Conservation (phyloP, 2,329 filamentous ascomycete species). For the Aspergillus sp. region DNA sequence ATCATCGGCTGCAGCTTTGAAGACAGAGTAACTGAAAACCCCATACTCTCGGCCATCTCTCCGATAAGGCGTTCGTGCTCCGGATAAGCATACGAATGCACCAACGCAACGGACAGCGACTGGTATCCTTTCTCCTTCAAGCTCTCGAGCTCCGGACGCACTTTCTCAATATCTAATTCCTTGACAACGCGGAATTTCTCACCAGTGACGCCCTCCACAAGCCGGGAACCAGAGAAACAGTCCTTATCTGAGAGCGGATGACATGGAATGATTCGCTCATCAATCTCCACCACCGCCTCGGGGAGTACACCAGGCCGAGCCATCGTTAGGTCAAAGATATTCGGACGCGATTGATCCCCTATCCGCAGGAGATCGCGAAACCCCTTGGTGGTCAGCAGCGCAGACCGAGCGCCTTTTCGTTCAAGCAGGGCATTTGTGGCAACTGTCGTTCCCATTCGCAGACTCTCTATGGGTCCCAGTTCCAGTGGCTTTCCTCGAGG, state of each 20-base stretch:
- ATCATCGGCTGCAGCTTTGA: slow-evolving; percentile 84
- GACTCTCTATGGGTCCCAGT: slow-evolving; percentile 45
- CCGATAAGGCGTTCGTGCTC: slow-evolving; percentile 79
- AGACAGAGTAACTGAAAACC: slow-evolving; percentile 76
- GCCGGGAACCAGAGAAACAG: slow-evolving; percentile 63
- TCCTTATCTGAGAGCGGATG: slow-evolving; percentile 63
- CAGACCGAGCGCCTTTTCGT: slow-evolving; percentile 84
- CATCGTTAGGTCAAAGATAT: slow-evolving; percentile 88
- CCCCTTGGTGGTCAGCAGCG: slow-evolving; percentile 80
- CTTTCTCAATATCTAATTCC: slow-evolving; percentile 56
- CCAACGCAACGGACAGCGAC: slow-evolving; percentile 81
- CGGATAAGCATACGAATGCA: slow-evolving; percentile 88
- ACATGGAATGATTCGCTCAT: slow-evolving; percentile 84
- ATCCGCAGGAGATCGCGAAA: slow-evolving; percentile 86
- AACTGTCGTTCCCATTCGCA: slow-evolving; percentile 92
- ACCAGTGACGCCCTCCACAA: slow-evolving; percentile 54
- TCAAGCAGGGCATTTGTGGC: slow-evolving; percentile 89
- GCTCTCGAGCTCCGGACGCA: slow-evolving; percentile 60
- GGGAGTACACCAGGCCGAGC: slow-evolving; percentile 83
- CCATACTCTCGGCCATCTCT: slow-evolving; percentile 74
- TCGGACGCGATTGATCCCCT: slow-evolving; percentile 84
- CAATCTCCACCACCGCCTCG: slow-evolving; percentile 77
- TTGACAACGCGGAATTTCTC: slow-evolving; percentile 71
- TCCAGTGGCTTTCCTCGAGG: slow-evolving; percentile 37
- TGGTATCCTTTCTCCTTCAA: slow-evolving; percentile 69